Evolutionary conservation across 2,329 filamentous ascomycete species (phyloP), one percentile per base, ranked within the genome.

Genomic region (Sporothrix sp.): DNA sequence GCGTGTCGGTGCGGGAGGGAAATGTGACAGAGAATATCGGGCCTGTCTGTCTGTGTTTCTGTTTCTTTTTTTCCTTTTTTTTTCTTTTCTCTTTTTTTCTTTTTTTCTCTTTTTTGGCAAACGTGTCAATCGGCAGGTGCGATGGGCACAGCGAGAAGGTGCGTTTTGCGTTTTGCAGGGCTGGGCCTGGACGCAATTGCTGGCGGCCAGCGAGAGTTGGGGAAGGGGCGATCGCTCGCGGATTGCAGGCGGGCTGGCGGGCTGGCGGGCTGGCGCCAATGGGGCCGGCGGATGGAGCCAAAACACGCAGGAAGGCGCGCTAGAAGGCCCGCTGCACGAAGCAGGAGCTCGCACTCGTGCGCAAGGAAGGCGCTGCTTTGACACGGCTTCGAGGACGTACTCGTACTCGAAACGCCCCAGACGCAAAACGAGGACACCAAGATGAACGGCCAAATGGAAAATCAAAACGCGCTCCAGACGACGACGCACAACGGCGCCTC

Each of bases 221-320:
- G 36, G 42, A 38, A 52, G 44, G 49, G 27, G 50, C 38, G 44
- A 48, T 52, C 50, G 18, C 33, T 48, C 44, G 28, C 43, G 43
- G 50, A 33, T 33, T 44, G 43, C 43, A 46, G 42, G 32, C 30
- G 32, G 43, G 48, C 39, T 38, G 38, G 39, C n/a, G n/a, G 23
- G 10, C n/a, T 32, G 35, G 25, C 10, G 20, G 33, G 35, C 33
- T 39, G 42, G 48, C 48, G 48, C 32, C 48, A 37, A 43, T 23
- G 48, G 32, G 8, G 46, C 20, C 16, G 16, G 48, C 11, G 37
- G n/a, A 36, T 25, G 47, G 20, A 16, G 21, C 30, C 47, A 50
- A 42, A 21, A 43, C 30, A 37, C 28, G 23, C 27, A 27, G 35
- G 18, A 40, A 32, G 25, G 40, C 40, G 13, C 48, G 48, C 40